Evolutionary conservation across 768 basidiomycete genomes (phyloP).

Genomic region (Jaapia argillacea): DNA sequence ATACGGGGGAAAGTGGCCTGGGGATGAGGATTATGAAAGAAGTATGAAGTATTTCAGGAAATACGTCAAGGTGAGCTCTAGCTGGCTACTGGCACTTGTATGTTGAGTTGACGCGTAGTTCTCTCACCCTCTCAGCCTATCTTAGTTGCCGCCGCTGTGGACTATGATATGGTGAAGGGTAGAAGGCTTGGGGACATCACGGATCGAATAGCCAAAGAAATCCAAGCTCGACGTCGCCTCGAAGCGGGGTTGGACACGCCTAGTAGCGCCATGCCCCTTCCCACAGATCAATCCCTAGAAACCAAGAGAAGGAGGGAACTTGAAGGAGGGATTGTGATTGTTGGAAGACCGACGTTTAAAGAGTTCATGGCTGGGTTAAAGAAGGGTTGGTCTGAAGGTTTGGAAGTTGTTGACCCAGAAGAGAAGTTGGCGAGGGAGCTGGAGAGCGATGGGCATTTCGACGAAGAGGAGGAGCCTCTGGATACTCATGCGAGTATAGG

Average conservation of each 20-base stretch:
- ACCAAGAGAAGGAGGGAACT: constrained; percentile 49
- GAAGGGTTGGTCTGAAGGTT: constrained; percentile 72
- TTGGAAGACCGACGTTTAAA: constrained; percentile 88
- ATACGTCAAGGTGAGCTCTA: constrained; percentile 83
- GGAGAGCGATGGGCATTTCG: constrained; percentile 68
- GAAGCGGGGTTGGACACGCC: constrained; percentile 52
- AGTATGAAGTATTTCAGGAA: constrained; percentile 85
- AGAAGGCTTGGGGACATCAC: constrained; percentile 82
- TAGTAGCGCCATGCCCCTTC: constrained; percentile 33
- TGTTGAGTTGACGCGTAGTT: no score
- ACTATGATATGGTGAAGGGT: constrained; percentile 78
- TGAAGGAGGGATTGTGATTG: constrained; percentile 75
- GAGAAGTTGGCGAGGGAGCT: constrained; percentile 58
- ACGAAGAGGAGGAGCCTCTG: constrained; percentile 38
- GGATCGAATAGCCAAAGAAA: constrained; percentile 61
- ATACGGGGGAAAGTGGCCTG: constrained; percentile 86
- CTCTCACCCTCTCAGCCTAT: constrained; percentile 53
- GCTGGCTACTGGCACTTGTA: constrained; percentile 3
- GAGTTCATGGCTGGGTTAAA: constrained; percentile 87
- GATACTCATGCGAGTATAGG: constrained; percentile 9
- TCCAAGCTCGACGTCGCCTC: constrained; percentile 59
- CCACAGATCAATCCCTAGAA: constrained; percentile 40
- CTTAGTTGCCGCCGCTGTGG: constrained; percentile 87
- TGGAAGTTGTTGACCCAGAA: constrained; percentile 62
- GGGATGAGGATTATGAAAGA: constrained; percentile 86